These are phyloP conservation scores for Colletotrichum tofieldiae DNA, from an alignment of 2,329 filamentous ascomycete genomes.

Conservation along the genomic window DNA sequence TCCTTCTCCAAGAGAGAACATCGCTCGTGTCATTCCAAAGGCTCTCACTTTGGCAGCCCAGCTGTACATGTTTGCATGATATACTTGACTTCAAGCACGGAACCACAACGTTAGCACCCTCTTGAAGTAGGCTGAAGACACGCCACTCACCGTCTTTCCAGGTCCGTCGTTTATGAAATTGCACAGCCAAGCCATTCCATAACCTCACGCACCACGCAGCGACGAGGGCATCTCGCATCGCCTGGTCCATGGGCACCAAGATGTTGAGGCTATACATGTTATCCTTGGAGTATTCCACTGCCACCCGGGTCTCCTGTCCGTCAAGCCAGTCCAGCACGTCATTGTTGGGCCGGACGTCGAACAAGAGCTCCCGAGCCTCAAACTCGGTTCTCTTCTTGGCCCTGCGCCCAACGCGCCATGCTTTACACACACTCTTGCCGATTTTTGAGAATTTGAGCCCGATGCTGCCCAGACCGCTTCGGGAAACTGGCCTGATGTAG, in stretches of 20 bases:
- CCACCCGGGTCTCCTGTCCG: constrained; percentile 44
- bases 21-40: not conserved
- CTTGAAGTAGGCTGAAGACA: too few relatives aligned
- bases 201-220: constrained; percentile 54
- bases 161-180: constrained; percentile 18
- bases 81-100: constrained; percentile 15
- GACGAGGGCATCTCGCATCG: constrained; percentile 53
- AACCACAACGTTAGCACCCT: not conserved
- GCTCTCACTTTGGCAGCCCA: constrained; percentile 14
- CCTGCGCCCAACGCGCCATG: constrained; percentile 39
- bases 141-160: constrained; percentile 33
- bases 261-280: constrained; percentile 51
- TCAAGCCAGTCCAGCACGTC: constrained; percentile 53
- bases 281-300: constrained; percentile 53
- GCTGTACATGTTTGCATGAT: constrained; percentile 35
- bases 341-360: constrained; percentile 48
- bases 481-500: constrained; percentile 44
- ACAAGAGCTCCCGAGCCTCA: constrained; percentile 47
- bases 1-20: not conserved
- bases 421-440: constrained; percentile 40
- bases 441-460: constrained; percentile 21
- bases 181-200: constrained; percentile 52
- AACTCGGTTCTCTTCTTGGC: constrained; percentile 41
- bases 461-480: constrained; percentile 19
- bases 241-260: constrained; percentile 49